Percentiles rank a stretch among this genome's conserved stretches.
phyloP scores from a whole-genome alignment of 176 grass and related monocot species.

The Juncus effusus region DNA sequence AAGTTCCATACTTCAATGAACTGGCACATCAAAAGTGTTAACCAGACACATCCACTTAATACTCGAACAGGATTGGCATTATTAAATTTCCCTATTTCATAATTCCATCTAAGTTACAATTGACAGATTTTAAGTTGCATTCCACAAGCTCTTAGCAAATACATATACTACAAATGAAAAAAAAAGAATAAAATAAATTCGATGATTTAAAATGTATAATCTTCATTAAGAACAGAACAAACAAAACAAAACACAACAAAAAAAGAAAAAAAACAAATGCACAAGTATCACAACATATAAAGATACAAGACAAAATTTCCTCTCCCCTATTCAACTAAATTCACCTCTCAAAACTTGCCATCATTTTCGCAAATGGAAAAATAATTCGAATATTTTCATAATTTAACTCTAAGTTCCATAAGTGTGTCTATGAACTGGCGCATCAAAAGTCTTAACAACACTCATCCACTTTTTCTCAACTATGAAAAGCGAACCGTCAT shows the following conservation, averaged over 20 bases:
- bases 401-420: constrained; percentile 45
- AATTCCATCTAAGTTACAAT: not conserved
- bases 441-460: constrained; percentile 56
- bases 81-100: not conserved
- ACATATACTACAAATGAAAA: not conserved
- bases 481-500: constrained; percentile 65
- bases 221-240: not conserved
- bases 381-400: too few species aligned
- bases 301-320: constrained; percentile 26
- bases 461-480: constrained; percentile 88
- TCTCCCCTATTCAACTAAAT: not conserved
- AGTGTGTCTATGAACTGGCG: constrained; percentile 70
- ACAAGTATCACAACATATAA: not conserved
- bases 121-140: not conserved
- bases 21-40: too few species aligned
- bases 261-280: constrained; percentile 1
- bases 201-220: too few species aligned
- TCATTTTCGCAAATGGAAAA: not conserved
- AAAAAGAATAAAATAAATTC: not conserved
- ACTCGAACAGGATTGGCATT: not conserved
- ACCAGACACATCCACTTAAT: too few species aligned
- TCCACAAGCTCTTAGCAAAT: not conserved
- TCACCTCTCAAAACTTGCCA: constrained; percentile 1
- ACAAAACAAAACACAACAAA: not conserved
- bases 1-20: too few species aligned